Conservation (phyloP, 352 stramenopile genomes). For the Saprolegnia parasitica region DNA sequence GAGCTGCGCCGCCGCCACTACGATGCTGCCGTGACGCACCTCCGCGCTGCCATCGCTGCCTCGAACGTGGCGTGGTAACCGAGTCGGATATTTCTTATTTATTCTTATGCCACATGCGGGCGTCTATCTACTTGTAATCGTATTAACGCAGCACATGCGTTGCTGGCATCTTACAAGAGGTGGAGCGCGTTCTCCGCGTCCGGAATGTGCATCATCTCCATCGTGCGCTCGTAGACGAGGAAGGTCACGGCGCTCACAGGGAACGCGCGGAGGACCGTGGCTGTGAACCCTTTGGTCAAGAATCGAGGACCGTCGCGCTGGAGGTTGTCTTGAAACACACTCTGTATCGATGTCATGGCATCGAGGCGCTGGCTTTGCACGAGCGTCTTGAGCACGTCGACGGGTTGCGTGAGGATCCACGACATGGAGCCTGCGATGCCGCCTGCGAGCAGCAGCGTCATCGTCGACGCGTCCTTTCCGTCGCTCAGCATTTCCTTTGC, state of each 20-base stretch:
- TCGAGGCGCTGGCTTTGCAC: constrained; percentile 70
- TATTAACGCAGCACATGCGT: too few species aligned
- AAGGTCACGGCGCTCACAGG: constrained; percentile 84
- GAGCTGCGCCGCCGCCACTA: not conserved
- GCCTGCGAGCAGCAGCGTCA: constrained; percentile 65
- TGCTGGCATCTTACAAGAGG: not conserved
- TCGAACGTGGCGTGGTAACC: too few species aligned
- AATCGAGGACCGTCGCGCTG: constrained; percentile 49
- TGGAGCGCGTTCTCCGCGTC: constrained; percentile 8
- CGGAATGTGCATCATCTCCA: constrained; percentile 53
- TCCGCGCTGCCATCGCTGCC: too few species aligned
- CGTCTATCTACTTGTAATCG: too few species aligned
- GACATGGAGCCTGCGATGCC: constrained; percentile 71
- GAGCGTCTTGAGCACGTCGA: constrained; percentile 89
- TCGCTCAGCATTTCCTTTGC: constrained; percentile 51
- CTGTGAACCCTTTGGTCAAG: constrained; percentile 77
- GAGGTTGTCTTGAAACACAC: constrained; percentile 47
- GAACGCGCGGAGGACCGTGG: constrained; percentile 78
- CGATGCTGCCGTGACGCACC: too few species aligned
- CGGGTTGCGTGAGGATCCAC: constrained; percentile 72
- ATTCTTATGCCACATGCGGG: not conserved
- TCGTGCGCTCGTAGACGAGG: constrained; percentile 78
- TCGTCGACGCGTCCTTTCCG: constrained; percentile 48
- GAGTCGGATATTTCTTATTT: not conserved
- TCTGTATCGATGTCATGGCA: constrained; percentile 39